These are phyloP conservation scores for Dryadomyces quercivorus DNA, from an alignment of 2,329 filamentous ascomycete species.

Conservation along the genomic window DNA sequence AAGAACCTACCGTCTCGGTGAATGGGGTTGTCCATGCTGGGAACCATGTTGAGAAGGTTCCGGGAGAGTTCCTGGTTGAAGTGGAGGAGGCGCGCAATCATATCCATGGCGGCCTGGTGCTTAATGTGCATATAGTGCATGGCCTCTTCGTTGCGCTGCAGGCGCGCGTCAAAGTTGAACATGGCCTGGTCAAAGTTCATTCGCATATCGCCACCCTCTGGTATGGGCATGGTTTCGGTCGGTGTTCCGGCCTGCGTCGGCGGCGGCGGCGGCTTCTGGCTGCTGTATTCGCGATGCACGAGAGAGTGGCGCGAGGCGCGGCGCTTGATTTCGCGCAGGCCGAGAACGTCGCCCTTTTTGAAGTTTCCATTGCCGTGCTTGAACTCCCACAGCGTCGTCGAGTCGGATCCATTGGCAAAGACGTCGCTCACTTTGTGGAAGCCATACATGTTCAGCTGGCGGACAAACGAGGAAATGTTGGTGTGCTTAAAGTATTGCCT, in stretches of 20 bases:
- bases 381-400: constrained; percentile 94
- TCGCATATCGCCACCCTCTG: constrained; percentile 66
- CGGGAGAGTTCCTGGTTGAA: constrained; percentile 79
- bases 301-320: constrained; percentile 85
- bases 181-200: constrained; percentile 70
- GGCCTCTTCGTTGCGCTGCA: constrained; percentile 74
- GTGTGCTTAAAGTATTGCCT: constrained; percentile 99
- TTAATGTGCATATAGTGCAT: constrained; percentile 68
- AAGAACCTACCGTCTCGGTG: constrained; percentile 65
- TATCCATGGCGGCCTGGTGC: constrained; percentile 72
- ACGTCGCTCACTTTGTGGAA: constrained; percentile 99
- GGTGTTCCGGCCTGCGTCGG: constrained; percentile 70
- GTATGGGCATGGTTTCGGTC: constrained; percentile 62
- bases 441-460: constrained; percentile 98
- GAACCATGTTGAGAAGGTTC: constrained; percentile 59
- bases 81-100: constrained; percentile 55
- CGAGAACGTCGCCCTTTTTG: constrained; percentile 84
- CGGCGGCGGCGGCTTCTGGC: constrained; percentile 58
- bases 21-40: constrained; percentile 62
- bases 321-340: constrained; percentile 88
- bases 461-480: constrained; percentile 96
- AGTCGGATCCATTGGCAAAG: constrained; percentile 89
- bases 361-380: constrained; percentile 97
- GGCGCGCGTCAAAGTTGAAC: constrained; percentile 64
- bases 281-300: constrained; percentile 82